A percentile compares a stretch with the other conserved stretches of the same genome.
Conservation (phyloP, 495 filamentous ascomycete genomes). For the Neurospora sp. region DNA sequence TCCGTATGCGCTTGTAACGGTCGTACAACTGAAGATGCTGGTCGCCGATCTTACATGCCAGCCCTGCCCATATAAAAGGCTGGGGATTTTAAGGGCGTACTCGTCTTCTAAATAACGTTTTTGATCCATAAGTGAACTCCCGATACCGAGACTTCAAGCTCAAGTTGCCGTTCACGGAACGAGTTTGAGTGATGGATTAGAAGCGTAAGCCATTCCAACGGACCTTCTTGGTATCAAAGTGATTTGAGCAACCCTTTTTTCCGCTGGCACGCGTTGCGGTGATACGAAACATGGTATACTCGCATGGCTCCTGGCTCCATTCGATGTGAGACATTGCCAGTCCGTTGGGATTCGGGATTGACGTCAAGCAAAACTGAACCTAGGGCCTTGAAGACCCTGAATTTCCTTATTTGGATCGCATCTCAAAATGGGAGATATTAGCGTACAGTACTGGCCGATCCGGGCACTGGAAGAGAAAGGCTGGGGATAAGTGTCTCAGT, state of each 20-base stretch:
- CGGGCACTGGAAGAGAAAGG: not conserved
- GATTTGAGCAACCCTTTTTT: not conserved
- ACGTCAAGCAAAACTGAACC: not conserved
- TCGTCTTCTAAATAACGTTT: not conserved
- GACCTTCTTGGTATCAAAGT: not conserved
- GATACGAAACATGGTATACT: not conserved
- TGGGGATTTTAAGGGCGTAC: not conserved
- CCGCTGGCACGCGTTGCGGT: not conserved
- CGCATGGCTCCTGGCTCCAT: not conserved
- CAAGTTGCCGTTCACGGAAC: not conserved
- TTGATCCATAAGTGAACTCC: not conserved
- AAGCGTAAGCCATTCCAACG: not conserved
- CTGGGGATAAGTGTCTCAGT: not conserved
- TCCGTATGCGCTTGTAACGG: not conserved
- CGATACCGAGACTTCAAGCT: not conserved
- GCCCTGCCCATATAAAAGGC: not conserved
- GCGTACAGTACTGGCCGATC: not conserved
- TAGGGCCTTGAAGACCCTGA: not conserved
- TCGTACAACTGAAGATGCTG: not conserved
- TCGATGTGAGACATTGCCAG: not conserved
- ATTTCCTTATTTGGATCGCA: not conserved
- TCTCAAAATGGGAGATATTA: not conserved
- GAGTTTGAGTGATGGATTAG: not conserved
- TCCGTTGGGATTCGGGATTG: not conserved
- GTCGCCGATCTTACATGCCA: not conserved